A percentile compares a stretch with the other conserved stretches of the same genome.
phyloP scores from a whole-genome alignment of 2,329 filamentous ascomycete species.

The Elsinoe arachidis region DNA sequence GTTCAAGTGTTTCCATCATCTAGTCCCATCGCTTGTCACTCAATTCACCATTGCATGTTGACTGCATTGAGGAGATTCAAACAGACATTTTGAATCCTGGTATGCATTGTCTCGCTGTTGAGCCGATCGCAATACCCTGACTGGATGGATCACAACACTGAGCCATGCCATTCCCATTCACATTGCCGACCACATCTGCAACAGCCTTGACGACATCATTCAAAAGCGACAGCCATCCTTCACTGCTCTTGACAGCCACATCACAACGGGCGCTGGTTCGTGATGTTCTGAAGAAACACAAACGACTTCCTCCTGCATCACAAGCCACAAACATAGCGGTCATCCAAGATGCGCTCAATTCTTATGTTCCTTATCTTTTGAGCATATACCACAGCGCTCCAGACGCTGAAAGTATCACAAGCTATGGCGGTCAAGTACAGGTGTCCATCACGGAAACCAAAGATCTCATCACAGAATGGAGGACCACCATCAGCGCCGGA shows the following conservation, averaged over 20 bases:
- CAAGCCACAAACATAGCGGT: conserved; percentile 62
- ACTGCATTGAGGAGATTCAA: too few relatives aligned
- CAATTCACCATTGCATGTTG: too few relatives aligned
- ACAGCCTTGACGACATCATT: conserved; percentile 74
- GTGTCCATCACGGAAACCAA: conserved; percentile 53
- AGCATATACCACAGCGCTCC: conserved; percentile 62
- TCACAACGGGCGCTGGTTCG: conserved; percentile 76
- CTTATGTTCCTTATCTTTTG: conserved; percentile 77
- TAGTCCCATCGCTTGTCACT: too few relatives aligned
- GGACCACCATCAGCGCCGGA: conserved; percentile 61
- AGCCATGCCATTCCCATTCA: conserved; percentile 79
- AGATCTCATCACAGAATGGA: conserved; percentile 65
- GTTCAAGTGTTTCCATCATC: not conserved
- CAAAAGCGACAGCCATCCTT: conserved; percentile 75
- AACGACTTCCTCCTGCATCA: conserved; percentile 65
- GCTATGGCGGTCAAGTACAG: conserved; percentile 2
- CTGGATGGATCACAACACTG: not conserved
- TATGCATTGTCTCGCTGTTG: too few relatives aligned
- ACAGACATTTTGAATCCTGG: too few relatives aligned
- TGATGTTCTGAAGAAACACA: conserved; percentile 79
- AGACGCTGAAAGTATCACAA: conserved; percentile 34
- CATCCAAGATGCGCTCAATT: conserved; percentile 60
- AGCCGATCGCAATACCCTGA: too few relatives aligned
- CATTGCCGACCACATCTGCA: conserved; percentile 79
- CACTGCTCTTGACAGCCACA: conserved; percentile 71